A percentile compares a stretch with the other conserved stretches of the same genome.
Conservation (phyloP, 495 filamentous ascomycete species). For the Podospora pseudopauciseta region DNA sequence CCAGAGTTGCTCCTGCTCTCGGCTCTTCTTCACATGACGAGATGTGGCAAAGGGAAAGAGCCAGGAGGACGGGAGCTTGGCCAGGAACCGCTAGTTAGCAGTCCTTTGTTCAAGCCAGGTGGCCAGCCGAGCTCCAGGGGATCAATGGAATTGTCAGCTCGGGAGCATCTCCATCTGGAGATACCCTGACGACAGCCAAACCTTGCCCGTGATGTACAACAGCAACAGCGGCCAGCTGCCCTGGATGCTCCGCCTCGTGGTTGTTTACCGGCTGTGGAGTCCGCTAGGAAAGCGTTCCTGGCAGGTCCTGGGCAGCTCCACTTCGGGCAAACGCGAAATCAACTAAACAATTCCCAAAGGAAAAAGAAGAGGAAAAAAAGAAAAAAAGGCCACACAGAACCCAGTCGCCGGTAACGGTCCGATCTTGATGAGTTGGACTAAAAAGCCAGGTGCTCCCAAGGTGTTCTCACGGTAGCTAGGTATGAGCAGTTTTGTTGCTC, state of each 20-base stretch:
- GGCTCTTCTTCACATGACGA: conserved; percentile 15
- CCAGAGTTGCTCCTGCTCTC: background rate
- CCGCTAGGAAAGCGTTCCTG: conserved; percentile 19
- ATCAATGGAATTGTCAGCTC: conserved; percentile 8
- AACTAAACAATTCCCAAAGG: background rate
- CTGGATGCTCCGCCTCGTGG: conserved; percentile 14
- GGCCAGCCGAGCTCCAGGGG: conserved; percentile 8
- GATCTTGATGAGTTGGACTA: conserved; percentile 13
- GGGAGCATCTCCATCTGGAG: conserved; percentile 11
- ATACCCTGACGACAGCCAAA: conserved; percentile 21
- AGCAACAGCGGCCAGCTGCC: conserved; percentile 5
- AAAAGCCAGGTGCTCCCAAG: too few relatives aligned
- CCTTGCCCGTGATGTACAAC: conserved; percentile 9
- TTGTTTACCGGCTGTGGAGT: conserved; percentile 21
- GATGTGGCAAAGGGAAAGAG: background rate
- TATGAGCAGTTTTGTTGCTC: background rate
- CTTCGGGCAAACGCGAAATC: conserved; percentile 11
- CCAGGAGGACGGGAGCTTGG: conserved; percentile 3
- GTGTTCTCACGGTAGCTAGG: background rate
- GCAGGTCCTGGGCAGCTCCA: conserved; percentile 12
- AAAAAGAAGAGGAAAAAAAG: background rate
- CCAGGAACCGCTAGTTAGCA: conserved; percentile 6
- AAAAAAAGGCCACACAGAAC: background rate
- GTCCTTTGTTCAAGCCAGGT: background rate
- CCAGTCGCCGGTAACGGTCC: conserved; percentile 30